Base-by-base conservation (phyloP, 148 eudicot species). In the Heliosperma pusillum region DNA sequence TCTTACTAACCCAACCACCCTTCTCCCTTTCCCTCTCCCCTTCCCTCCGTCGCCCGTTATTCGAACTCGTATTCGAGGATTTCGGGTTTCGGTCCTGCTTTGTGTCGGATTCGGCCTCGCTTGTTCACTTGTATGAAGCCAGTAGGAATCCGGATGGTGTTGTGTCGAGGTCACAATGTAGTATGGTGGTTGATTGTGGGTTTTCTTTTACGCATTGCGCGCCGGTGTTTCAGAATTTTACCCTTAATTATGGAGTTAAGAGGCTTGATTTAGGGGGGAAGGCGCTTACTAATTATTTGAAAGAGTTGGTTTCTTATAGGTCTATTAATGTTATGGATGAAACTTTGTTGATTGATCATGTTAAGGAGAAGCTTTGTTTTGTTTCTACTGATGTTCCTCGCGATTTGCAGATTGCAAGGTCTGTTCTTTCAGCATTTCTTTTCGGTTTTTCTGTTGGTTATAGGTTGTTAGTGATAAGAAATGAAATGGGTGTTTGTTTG, bases 281-380 rank as follows among this genome's bases (percentile, higher is more conserved):
- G 55, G 99, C 93, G 2, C 56, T 95, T 62, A 95, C 92, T 1
- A 95, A 95, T 85, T 95, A 90, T 53, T 60, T 95, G 52, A 95
- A 95, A 77, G 97, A 95, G 81, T 59, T 95, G 85, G 87, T 95
- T 33, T 89, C 94, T 17, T 95, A 90, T 80, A 76, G 97, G 22
- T 75, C 94, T 5, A 66, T 95, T 55, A 92, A 95, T 89, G 92
- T 92, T n/a, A 95, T 90, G 99, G 99, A 95, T 67, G 99, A 95
- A 80, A 84, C 92, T 50, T 85, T 92, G 66, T 65, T 95, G 16
- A 83, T 95, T 82, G 99, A 95, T 76, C 85, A 95, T 83, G 97
- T 89, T 21, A 95, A 95, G 86, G 96, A 94, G 84, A 83, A 87
- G 74, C 80, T 95, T 29, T 95, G 97, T 79, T 95, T 90, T 69